Evolutionary conservation across 208 protist genomes (phyloP).

Genomic region (Leishmania major): DNA sequence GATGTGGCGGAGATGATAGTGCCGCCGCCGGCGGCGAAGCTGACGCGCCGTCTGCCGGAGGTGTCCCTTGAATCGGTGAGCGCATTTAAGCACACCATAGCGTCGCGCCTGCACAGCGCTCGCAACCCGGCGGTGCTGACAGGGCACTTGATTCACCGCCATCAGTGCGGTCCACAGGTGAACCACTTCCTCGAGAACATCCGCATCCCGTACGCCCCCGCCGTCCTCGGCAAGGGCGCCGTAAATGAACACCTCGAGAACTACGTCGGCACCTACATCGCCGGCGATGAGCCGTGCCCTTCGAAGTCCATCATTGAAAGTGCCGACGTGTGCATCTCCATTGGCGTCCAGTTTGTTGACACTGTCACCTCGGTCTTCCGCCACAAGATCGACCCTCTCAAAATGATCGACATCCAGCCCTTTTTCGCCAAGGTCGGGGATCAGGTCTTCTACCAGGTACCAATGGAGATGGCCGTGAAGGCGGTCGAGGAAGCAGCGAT

Average conservation of each 20-base stretch:
- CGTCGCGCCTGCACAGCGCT: slow-evolving; percentile 17
- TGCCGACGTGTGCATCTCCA: slow-evolving; percentile 48
- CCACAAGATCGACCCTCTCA: slow-evolving; percentile 46
- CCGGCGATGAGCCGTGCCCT: slow-evolving; percentile 23
- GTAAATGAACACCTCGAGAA: slow-evolving; percentile 48
- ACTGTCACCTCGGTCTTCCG: slow-evolving; percentile 38
- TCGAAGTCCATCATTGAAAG: slow-evolving; percentile 40
- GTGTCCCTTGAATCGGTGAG: slow-evolving; percentile 30
- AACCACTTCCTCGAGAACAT: slow-evolving; percentile 43
- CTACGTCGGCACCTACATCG: slow-evolving; percentile 60
- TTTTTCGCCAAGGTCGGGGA: slow-evolving; percentile 43
- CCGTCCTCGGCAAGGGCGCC: slow-evolving; percentile 47
- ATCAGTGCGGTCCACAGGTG: slow-evolving; percentile 23
- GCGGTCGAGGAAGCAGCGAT: slow-evolving; percentile 41
- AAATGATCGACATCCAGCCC: slow-evolving; percentile 54
- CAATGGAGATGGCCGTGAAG: slow-evolving; percentile 45
- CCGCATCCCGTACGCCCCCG: slow-evolving; percentile 45
- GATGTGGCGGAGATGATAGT: slow-evolving; percentile 44
- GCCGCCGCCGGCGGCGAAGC: slow-evolving; percentile 34
- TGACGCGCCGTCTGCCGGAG: slow-evolving; percentile 31
- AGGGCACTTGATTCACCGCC: slow-evolving; percentile 51
- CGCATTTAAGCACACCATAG: slow-evolving; percentile 36
- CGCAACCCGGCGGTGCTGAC: slow-evolving; percentile 38
- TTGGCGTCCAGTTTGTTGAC: slow-evolving; percentile 51
- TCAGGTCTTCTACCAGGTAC: slow-evolving; percentile 47